Base-by-base conservation (phyloP, 192 early-diverging fungal species). In the Geosiphon pyriformis region DNA sequence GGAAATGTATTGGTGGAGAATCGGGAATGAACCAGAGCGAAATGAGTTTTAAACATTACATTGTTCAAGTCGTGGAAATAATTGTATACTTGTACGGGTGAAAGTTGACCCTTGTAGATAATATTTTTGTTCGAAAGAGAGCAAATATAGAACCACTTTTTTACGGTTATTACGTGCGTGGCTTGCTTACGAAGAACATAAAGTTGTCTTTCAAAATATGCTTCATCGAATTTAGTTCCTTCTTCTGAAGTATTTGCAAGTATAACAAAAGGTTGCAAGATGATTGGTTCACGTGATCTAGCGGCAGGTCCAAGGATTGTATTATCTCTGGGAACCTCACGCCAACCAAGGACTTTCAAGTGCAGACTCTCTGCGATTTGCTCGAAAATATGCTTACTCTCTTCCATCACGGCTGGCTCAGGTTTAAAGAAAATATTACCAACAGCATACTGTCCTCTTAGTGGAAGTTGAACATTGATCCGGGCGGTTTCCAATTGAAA, bases 1-100 rank as follows among this genome's bases (percentile, higher is more conserved):
- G 96, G 96, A 82, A 98, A 98, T 15, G 96, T 98, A 80, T 98
- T 98, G 32, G 96, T 98, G 35, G 94, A 96, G 86, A 98, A 98
- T 58, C 96, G 87, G 46, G 94, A 97, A 80, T 98, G 96, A 31
- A 98, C 96, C 52, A 98, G 82, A 7, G 92, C 90, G 88, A 98
- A 98, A 70, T 95, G 91, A 48, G 94, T 88, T 68, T 80, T 78
- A 76, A 88, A 98, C 50, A 78, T 80, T 58, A 81, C 78, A 74
- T 96, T 91, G 67, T 80, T 81, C 47, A 98, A 81, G 80, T 98
- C 96, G 58, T 84, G 75, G 73, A 90, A 98, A 80, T 95, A 98
- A 59, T 85, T 81, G 70, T 92, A 95, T 3, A 98, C 95, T 72
- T 98, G 96, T 23, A 85, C 87, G 15, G 96, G 95, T 1, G 94